A percentile compares a stretch with the other conserved stretches of the same genome.
These are phyloP conservation scores for Mesembryanthemum crystallinum DNA, from an alignment of 148 eudicot species.

Conservation along the genomic window DNA sequence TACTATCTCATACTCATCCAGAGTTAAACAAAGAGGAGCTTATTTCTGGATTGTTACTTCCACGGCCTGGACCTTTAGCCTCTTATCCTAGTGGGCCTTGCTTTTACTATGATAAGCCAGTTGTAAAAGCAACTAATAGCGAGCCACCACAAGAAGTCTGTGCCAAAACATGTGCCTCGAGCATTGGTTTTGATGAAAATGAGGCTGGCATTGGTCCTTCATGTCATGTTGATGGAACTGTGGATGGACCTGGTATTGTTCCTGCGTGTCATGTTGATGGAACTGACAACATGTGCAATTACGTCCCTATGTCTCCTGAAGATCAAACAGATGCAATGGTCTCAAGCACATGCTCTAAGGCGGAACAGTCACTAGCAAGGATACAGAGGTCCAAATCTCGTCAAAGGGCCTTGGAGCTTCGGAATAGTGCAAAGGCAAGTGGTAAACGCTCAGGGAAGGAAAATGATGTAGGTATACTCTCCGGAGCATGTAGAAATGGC, in stretches of 20 bases:
- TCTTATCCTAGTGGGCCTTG: constrained; percentile 31
- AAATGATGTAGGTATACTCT: constrained; percentile 22
- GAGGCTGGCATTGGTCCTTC: constrained; percentile 24
- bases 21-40: constrained; percentile 72
- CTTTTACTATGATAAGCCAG: constrained; percentile 34
- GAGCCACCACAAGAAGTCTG: constrained; percentile 29
- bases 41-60: constrained; percentile 64
- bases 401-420: constrained; percentile 83
- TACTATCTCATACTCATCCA: constrained; percentile 25
- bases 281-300: constrained; percentile 27
- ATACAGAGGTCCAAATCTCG: constrained; percentile 80
- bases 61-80: constrained; percentile 40
- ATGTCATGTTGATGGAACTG: constrained; percentile 22
- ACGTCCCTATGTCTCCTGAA: constrained; percentile 50
- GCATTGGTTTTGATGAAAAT: constrained; percentile 36
- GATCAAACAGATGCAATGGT: constrained; percentile 37
- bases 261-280: constrained; percentile 23
- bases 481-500: constrained; percentile 8
- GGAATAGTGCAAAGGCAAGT: constrained; percentile 54
- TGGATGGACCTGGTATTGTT: constrained; percentile 27
- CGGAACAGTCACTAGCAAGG: constrained; percentile 54
- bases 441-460: constrained; percentile 34
- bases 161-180: constrained; percentile 34
- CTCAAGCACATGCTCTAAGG: constrained; percentile 29
- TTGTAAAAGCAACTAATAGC: constrained; percentile 28